Evolutionary conservation across 140 eudicot genomes (phyloP).

Genomic region (Flaveria floridana): DNA sequence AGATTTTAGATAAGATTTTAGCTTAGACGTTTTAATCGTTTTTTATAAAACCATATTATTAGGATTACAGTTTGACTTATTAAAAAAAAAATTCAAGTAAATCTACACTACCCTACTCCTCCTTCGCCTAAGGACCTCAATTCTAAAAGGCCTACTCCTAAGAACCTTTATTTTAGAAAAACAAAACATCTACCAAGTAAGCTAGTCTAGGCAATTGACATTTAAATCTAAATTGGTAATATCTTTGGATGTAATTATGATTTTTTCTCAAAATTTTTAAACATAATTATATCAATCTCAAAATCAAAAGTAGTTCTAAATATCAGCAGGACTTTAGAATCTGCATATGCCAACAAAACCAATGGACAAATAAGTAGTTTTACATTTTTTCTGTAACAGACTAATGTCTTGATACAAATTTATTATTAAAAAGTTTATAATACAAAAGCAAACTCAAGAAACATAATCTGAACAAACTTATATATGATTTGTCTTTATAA

Average conservation of each 20-base stretch:
- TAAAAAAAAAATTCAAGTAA: too few relatives aligned
- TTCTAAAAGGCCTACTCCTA: too few relatives aligned
- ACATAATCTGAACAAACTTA: conserved; percentile 28
- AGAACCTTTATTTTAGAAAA: too few relatives aligned
- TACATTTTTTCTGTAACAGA: conserved; percentile 19
- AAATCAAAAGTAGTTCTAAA: background rate
- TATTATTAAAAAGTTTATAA: conserved; percentile 31
- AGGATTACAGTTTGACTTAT: too few relatives aligned
- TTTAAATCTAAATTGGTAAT: too few relatives aligned
- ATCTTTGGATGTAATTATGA: background rate
- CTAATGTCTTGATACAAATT: conserved; percentile 20
- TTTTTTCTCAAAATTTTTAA: background rate
- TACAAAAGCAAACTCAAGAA: conserved; percentile 33
- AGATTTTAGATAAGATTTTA: too few relatives aligned
- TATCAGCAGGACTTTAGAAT: background rate
- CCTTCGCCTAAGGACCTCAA: too few relatives aligned
- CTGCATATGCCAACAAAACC: background rate
- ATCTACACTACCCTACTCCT: too few relatives aligned
- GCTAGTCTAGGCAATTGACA: too few relatives aligned
- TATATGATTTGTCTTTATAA: conserved; percentile 17
- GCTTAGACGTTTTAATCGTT: too few relatives aligned
- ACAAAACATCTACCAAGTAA: too few relatives aligned
- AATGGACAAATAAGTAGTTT: conserved; percentile 21
- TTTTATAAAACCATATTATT: too few relatives aligned
- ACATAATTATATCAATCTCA: background rate